Evolutionary conservation across 306 rosid species (phyloP).

Genomic region (Prunus padus): DNA sequence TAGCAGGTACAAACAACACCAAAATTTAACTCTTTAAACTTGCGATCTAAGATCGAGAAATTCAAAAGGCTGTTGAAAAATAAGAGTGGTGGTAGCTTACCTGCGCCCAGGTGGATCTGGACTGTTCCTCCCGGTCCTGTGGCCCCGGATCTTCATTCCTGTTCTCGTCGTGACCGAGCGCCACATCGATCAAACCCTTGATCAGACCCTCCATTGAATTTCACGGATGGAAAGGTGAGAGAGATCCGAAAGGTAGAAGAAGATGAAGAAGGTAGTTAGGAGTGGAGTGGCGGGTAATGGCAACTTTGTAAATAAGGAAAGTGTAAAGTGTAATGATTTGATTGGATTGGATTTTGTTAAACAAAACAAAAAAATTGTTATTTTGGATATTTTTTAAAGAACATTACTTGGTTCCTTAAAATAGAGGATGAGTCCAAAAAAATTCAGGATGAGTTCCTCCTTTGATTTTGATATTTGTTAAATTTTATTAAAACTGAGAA

Average conservation of each 20-base stretch:
- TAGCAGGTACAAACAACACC: background rate
- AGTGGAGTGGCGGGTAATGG: slow-evolving; percentile 44
- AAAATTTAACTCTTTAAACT: background rate
- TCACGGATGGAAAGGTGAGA: background rate
- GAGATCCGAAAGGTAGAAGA: slow-evolving; percentile 14
- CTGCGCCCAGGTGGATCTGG: slow-evolving; percentile 83
- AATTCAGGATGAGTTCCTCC: too few relatives aligned
- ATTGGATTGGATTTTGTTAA: background rate
- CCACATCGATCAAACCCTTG: slow-evolving; percentile 58
- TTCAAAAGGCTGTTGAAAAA: background rate
- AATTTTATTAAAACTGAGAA: too few relatives aligned
- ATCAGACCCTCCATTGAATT: slow-evolving; percentile 69
- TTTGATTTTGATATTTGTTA: too few relatives aligned
- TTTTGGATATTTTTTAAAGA: too few relatives aligned
- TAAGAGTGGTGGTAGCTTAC: slow-evolving; percentile 1
- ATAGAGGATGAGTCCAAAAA: too few relatives aligned
- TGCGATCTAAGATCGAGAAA: background rate
- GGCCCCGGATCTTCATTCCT: slow-evolving; percentile 26
- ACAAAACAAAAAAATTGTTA: too few relatives aligned
- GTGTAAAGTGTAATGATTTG: background rate
- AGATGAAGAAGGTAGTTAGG: background rate
- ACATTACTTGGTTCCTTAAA: too few relatives aligned
- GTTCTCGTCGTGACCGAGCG: slow-evolving; percentile 40
- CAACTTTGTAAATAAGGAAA: slow-evolving; percentile 27
- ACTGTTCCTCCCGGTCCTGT: slow-evolving; percentile 44